Evolutionary conservation across 768 basidiomycete species (phyloP).

Genomic region (Boletus speciosus): DNA sequence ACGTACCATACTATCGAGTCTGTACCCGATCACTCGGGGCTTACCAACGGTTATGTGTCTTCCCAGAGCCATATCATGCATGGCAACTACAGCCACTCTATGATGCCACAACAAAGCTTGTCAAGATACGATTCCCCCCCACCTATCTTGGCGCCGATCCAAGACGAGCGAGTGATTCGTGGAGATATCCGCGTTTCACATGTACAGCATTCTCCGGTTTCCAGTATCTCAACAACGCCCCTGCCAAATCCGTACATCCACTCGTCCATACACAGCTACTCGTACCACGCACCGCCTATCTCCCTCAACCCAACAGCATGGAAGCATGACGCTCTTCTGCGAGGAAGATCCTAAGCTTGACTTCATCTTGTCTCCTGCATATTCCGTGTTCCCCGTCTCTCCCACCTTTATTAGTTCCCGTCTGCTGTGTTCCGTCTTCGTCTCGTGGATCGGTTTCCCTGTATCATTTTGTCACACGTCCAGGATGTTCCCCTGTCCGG

Average conservation of each 20-base stretch:
- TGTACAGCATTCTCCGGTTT: slow-evolving; percentile 28
- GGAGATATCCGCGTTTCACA: slow-evolving; percentile 30
- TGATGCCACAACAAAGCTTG: slow-evolving; percentile 20
- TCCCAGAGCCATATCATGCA: slow-evolving; percentile 30
- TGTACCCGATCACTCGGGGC: slow-evolving; percentile 26
- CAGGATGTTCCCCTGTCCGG: slow-evolving; percentile 1
- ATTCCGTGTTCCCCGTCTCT: not conserved
- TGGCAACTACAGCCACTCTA: slow-evolving; percentile 20
- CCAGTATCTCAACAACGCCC: slow-evolving; percentile 32
- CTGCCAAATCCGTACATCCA: slow-evolving; percentile 39
- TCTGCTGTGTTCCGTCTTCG: slow-evolving; percentile 10
- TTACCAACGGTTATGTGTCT: slow-evolving; percentile 32
- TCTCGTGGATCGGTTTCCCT: slow-evolving; percentile 18
- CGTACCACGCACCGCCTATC: slow-evolving; percentile 37
- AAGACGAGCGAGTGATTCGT: slow-evolving; percentile 35
- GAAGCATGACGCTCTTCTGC: slow-evolving; percentile 45
- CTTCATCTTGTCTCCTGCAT: not conserved
- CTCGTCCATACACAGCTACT: slow-evolving; percentile 39
- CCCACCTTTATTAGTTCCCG: not conserved
- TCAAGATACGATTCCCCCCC: slow-evolving; percentile 51
- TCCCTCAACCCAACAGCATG: slow-evolving; percentile 41
- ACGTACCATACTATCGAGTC: slow-evolving; percentile 38
- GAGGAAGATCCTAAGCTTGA: slow-evolving; percentile 28
- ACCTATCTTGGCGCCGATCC: slow-evolving; percentile 55
- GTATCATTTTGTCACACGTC: slow-evolving; percentile 20